Conservation (phyloP, 2,329 filamentous ascomycete genomes). For the Colletotrichum caudatum region DNA sequence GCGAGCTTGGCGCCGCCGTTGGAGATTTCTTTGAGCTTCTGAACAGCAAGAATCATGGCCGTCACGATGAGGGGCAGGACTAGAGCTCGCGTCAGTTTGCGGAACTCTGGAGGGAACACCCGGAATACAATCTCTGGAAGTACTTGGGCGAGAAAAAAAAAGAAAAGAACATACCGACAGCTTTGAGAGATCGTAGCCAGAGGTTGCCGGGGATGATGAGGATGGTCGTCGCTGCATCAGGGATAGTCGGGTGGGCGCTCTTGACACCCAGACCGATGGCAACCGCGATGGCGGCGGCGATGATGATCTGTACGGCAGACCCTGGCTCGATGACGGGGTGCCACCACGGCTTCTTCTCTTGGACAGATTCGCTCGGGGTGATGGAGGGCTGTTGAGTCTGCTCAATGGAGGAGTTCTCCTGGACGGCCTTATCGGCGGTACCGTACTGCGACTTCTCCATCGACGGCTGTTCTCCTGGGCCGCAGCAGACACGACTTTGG, state of each 20-base stretch:
- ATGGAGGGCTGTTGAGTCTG: constrained; percentile 34
- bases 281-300: constrained; percentile 61
- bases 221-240: constrained; percentile 55
- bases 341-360: constrained; percentile 51
- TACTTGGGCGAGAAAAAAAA: not conserved
- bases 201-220: constrained; percentile 62
- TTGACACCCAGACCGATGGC: constrained; percentile 61
- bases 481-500: not conserved
- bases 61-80: constrained; percentile 65
- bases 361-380: constrained; percentile 35
- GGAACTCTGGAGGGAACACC: not conserved
- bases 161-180: constrained; percentile 55
- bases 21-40: constrained; percentile 60
- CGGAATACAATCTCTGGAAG: not conserved
- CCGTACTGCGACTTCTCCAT: constrained; percentile 42
- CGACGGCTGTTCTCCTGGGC: not conserved
- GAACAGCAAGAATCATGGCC: constrained; percentile 64
- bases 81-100: constrained; percentile 43
- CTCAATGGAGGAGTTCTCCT: constrained; percentile 42
- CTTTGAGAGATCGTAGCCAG: constrained; percentile 63
- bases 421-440: constrained; percentile 35
- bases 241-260: constrained; percentile 56
- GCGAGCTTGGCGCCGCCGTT: constrained; percentile 58
- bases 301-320: constrained; percentile 62
- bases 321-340: constrained; percentile 56